Percentiles rank a stretch among this genome's conserved stretches.
Conservation (phyloP, 495 filamentous ascomycete species). For the Polyplosphaeria fusca region DNA sequence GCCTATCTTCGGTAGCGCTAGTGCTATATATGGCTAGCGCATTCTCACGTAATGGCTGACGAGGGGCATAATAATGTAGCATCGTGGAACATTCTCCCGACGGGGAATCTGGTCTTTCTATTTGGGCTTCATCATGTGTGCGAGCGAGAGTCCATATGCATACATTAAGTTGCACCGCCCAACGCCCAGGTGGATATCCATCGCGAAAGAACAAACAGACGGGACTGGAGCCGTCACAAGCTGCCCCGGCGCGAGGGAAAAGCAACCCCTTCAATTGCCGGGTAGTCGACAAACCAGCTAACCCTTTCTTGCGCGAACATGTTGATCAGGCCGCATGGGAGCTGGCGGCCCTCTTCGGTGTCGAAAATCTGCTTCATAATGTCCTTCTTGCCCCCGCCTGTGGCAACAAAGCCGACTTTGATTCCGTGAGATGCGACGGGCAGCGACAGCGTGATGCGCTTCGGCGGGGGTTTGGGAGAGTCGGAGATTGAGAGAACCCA, state of each 20-base stretch:
- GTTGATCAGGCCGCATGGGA: constrained; percentile 88
- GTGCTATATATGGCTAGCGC: no score
- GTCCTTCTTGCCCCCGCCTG: constrained; percentile 82
- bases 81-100: no score
- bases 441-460: constrained; percentile 85
- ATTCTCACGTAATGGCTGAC: no score
- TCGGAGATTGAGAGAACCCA: constrained; percentile 91
- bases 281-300: constrained; percentile 88
- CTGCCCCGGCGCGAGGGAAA: constrained; percentile 65
- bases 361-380: constrained; percentile 91
- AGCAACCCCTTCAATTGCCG: constrained; percentile 76
- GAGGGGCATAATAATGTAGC: no score
- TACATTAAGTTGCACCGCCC: constrained; percentile 18
- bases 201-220: constrained; percentile 27
- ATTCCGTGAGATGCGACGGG: constrained; percentile 82
- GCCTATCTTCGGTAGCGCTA: no score
- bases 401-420: constrained; percentile 86
- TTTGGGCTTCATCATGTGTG: no score
- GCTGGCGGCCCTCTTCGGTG: constrained; percentile 63
- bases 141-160: constrained; percentile 10
- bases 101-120: no score
- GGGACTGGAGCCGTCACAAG: constrained; percentile 31
- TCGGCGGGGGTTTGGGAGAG: constrained; percentile 89
- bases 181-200: constrained; percentile 26
- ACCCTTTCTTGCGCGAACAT: constrained; percentile 75